Evolutionary conservation across 345 rosid genomes (phyloP).

Genomic region (Eucalyptus sp.): DNA sequence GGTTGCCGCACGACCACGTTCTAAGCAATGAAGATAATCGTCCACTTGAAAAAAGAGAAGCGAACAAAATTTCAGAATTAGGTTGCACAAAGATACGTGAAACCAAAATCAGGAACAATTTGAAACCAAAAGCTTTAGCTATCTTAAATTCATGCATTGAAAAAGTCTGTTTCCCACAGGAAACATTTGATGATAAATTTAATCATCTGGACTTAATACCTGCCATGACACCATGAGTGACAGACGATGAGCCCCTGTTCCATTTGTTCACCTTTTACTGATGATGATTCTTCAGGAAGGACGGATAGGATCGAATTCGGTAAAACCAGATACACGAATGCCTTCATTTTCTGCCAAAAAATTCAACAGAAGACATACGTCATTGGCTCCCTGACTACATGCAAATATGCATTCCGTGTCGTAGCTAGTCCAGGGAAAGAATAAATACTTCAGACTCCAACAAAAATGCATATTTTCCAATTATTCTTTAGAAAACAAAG

Average conservation of each 20-base stretch:
- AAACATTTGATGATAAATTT: neutral
- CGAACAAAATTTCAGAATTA: neutral
- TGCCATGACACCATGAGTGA: slow-evolving; percentile 68
- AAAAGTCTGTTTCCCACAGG: neutral
- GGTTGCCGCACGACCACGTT: slow-evolving; percentile 62
- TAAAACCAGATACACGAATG: slow-evolving; percentile 70
- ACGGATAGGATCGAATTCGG: slow-evolving; percentile 59
- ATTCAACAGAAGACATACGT: neutral
- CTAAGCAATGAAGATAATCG: slow-evolving; percentile 55
- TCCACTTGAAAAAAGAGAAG: slow-evolving; percentile 39
- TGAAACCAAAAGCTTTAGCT: neutral
- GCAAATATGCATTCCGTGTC: neutral
- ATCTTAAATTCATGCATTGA: neutral
- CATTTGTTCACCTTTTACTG: slow-evolving; percentile 37
- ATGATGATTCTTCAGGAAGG: slow-evolving; percentile 36
- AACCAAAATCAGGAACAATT: neutral
- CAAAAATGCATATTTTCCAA: neutral
- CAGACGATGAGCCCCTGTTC: slow-evolving; percentile 71
- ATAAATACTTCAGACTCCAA: neutral
- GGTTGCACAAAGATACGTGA: neutral
- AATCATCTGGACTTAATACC: slow-evolving; percentile 21
- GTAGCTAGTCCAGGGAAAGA: neutral
- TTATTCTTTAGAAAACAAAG: neutral
- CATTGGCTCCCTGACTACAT: neutral
- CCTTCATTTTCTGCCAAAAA: slow-evolving; percentile 60